phyloP scores from a whole-genome alignment of 2,329 filamentous ascomycete genomes.

The Bretziella fagacearum region DNA sequence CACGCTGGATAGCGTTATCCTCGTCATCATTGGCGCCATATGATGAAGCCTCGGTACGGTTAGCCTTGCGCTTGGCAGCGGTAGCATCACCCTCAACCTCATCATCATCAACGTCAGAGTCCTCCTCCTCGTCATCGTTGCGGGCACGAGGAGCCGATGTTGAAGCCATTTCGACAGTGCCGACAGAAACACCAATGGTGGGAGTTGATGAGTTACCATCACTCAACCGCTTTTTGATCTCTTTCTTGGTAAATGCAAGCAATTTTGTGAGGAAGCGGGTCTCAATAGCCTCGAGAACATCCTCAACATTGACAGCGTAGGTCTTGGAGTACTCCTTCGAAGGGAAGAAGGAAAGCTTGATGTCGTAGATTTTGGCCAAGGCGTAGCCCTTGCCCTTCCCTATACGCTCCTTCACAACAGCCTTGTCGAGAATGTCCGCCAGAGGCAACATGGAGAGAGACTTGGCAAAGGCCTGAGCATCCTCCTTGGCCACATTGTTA shows the following conservation, averaged over 20 bases:
- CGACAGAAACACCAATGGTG: constrained; percentile 44
- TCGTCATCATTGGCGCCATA: constrained; percentile 90
- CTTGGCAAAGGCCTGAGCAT: constrained; percentile 72
- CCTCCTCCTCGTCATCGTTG: constrained; percentile 45
- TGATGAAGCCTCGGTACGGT: constrained; percentile 65
- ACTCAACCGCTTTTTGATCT: constrained; percentile 65
- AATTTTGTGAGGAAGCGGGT: constrained; percentile 59
- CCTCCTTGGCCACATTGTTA: constrained; percentile 48
- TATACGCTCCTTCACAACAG: constrained; percentile 63
- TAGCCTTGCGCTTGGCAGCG: constrained; percentile 54
- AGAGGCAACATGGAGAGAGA: constrained; percentile 75
- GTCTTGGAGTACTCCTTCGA: constrained; percentile 66
- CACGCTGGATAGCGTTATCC: constrained; percentile 56
- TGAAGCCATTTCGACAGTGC: constrained; percentile 35
- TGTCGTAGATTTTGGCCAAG: constrained; percentile 69
- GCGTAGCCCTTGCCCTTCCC: constrained; percentile 50
- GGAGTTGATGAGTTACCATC: constrained; percentile 54
- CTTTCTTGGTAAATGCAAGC: constrained; percentile 51
- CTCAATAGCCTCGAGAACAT: constrained; percentile 69
- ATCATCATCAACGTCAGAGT: constrained; percentile 57
- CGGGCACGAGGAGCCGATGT: constrained; percentile 22
- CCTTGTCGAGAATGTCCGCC: constrained; percentile 66
- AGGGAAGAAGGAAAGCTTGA: constrained; percentile 71
- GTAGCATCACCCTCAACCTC: constrained; percentile 66
- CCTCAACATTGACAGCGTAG: constrained; percentile 64